Evolutionary conservation across 352 stramenopile species (phyloP), one percentile per base, ranked within the genome.

Genomic region (Peronosclerospora sorghi): DNA sequence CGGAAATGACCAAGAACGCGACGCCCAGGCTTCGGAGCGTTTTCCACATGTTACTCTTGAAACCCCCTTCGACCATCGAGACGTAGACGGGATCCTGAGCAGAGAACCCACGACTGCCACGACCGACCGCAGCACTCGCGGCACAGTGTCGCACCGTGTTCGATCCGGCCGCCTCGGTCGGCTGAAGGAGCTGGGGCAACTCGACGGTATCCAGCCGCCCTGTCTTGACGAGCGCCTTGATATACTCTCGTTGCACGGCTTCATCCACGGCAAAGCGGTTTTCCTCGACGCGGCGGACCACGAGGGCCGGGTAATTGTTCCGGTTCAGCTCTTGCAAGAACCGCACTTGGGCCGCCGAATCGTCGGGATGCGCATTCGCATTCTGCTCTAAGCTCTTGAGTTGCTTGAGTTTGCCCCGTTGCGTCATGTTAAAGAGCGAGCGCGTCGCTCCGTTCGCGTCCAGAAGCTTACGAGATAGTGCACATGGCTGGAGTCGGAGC

Each of bases 11-110:
- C 21, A 94, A 66, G 44, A 94, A 94, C 13, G 74, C 84, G 9
- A 95, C 68, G 14, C 73, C 80, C 5, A 95, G 52, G 6, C 77
- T 83, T 27, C 82, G 73, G 36, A 92, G 58, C 15, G 79, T 90
- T 45, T 86, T 83, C 81, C 79, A 93, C 72, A 94, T 79, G 61
- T 94, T 92, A 54, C 68, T 90, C 60, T 86, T 91, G 56, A 92
- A 88, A 38, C 70, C 84, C 10, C 78, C 82, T 56, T 94, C 81
- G 12, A 93, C 83, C 79, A 93, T 93, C 17, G 81, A 86, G 23
- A 93, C 78, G 58, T 88, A 93, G 48, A 93, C 69, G 2, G 81
- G 81, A 27, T 93, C 75, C 29, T 81, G 72, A 4, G 78, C 69
- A 17, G 69, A 74, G 10, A 83, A 48, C 10, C 81, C 81, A 44